These are phyloP conservation scores for Mortierella sp. DNA, from an alignment of 371 early-diverging fungal genomes.

Conservation along the genomic window DNA sequence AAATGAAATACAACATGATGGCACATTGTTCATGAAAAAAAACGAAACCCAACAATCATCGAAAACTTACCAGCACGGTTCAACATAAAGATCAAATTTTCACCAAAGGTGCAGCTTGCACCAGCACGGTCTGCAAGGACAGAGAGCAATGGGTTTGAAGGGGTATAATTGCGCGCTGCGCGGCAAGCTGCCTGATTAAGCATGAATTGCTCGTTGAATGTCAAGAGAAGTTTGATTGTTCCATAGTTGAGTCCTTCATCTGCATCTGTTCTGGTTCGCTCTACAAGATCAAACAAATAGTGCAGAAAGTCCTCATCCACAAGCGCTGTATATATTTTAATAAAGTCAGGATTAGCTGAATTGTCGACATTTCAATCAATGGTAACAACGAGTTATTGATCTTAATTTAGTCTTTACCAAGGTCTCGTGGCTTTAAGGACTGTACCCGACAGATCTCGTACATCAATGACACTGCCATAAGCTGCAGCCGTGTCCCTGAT, in stretches of 20 bases:
- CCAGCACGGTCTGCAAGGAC: slow-evolving; percentile 71
- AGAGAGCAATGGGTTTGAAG: slow-evolving; percentile 66
- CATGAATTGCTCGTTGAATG: slow-evolving; percentile 82
- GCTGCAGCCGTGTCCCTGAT: slow-evolving; percentile 55
- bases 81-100: slow-evolving; percentile 88
- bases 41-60: background rate
- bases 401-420: slow-evolving; percentile 59
- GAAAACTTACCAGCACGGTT: slow-evolving; percentile 80
- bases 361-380: too few relatives aligned
- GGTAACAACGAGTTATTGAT: too few relatives aligned
- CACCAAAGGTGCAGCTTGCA: slow-evolving; percentile 83
- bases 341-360: background rate
- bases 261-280: slow-evolving; percentile 73
- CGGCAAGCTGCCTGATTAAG: slow-evolving; percentile 57
- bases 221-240: slow-evolving; percentile 74
- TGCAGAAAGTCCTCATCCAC: slow-evolving; percentile 64
- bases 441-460: slow-evolving; percentile 83
- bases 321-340: slow-evolving; percentile 37
- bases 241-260: slow-evolving; percentile 83
- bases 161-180: slow-evolving; percentile 40
- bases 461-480: slow-evolving; percentile 71
- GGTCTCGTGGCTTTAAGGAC: slow-evolving; percentile 70
- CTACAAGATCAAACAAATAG: slow-evolving; percentile 76
- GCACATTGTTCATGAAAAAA: too few relatives aligned
- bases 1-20: background rate